phyloP scores from a whole-genome alignment of 140 eudicot genomes.

The Senecio squalidus region DNA sequence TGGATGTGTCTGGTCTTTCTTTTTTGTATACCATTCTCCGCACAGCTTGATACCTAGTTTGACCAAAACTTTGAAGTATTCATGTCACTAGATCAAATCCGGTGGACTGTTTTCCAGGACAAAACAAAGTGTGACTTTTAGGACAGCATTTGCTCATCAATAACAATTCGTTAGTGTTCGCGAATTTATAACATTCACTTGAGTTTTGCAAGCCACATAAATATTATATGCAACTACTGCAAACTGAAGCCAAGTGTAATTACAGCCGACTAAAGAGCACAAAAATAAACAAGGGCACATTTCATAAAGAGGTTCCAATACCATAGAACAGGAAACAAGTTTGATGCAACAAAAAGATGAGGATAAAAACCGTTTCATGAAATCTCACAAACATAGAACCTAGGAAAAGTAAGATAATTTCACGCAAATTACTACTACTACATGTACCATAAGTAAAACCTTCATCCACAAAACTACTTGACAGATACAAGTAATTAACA shows the following conservation, averaged over 20 bases:
- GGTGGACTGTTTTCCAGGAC: too few species aligned
- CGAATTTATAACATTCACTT: too few species aligned
- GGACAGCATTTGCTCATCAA: too few species aligned
- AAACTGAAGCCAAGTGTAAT: background rate
- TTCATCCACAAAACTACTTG: constrained; percentile 7
- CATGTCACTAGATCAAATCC: too few species aligned
- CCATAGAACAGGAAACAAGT: background rate
- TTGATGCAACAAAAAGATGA: too few species aligned
- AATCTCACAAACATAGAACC: constrained; percentile 5
- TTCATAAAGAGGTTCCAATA: background rate
- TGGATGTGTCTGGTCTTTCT: too few species aligned
- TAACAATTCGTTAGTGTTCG: too few species aligned
- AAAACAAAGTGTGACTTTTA: too few species aligned
- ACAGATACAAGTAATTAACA: background rate
- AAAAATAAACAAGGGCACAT: background rate
- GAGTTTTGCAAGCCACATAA: background rate
- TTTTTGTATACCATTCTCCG: too few species aligned
- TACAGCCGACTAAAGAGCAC: background rate
- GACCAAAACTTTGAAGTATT: too few species aligned
- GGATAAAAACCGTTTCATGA: background rate
- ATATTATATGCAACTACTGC: background rate
- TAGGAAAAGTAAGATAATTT: background rate
- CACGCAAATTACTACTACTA: background rate
- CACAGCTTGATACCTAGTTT: too few species aligned
- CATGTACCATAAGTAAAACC: constrained; percentile 11